Conservation (phyloP, 2,329 filamentous ascomycete species). For the Diaporthe velutina region DNA sequence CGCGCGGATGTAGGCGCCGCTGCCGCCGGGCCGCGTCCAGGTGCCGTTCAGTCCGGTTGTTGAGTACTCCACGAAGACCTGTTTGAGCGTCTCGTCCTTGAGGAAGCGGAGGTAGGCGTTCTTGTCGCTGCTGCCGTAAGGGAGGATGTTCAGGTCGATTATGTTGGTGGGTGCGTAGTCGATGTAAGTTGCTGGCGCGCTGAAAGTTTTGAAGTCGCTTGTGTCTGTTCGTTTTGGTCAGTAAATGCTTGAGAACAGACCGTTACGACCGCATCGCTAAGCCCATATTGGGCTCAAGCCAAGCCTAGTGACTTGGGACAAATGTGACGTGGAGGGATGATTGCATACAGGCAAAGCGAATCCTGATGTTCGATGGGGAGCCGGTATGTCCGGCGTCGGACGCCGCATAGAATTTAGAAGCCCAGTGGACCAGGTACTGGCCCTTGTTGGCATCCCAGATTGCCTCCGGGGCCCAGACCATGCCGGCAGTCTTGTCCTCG, state of each 20-base stretch:
- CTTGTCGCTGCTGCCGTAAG: conserved; percentile 51
- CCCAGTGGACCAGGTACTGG: conserved; percentile 62
- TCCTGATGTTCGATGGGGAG: conserved; percentile 56
- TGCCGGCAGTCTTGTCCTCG: conserved; percentile 66
- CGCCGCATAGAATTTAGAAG: conserved; percentile 61
- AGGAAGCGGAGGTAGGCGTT: conserved; percentile 64
- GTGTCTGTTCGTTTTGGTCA: conserved; percentile 52
- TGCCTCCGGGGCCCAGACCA: conserved; percentile 70
- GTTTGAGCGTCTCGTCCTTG: conserved; percentile 66
- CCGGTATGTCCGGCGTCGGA: conserved; percentile 64
- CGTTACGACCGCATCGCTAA: not conserved
- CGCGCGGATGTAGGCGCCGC: conserved; percentile 55
- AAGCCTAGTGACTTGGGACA: not conserved
- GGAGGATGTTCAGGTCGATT: conserved; percentile 70
- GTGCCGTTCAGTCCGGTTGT: conserved; percentile 63
- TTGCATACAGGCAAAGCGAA: conserved; percentile 60
- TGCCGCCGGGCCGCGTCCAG: conserved; percentile 63
- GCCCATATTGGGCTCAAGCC: too few species aligned
- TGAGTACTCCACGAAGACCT: conserved; percentile 64
- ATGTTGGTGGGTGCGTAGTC: conserved; percentile 60
- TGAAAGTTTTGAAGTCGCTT: conserved; percentile 66
- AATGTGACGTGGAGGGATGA: not conserved
- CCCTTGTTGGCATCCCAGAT: conserved; percentile 62
- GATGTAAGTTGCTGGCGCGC: conserved; percentile 62
- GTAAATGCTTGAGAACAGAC: too few species aligned